Evolutionary conservation across 495 filamentous ascomycete genomes (phyloP).

Genomic region (Tuber aestivum): DNA sequence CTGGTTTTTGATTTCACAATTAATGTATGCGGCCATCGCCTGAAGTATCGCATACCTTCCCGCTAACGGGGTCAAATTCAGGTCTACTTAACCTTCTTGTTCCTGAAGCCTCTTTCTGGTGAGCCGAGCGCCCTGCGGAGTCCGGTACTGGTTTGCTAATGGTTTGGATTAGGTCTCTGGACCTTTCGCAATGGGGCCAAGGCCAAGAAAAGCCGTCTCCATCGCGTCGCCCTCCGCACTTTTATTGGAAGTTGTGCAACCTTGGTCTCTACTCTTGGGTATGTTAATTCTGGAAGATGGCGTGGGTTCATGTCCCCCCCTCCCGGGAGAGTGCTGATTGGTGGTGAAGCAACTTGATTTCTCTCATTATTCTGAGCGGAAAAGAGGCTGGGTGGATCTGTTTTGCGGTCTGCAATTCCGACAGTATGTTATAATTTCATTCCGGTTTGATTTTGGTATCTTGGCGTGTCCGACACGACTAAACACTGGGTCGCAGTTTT

Average conservation of each 20-base stretch:
- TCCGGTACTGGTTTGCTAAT: conserved; percentile 10
- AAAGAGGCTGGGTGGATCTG: conserved; percentile 42
- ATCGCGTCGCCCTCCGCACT: conserved; percentile 38
- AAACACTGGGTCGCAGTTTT: conserved; percentile 19
- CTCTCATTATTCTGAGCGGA: conserved; percentile 35
- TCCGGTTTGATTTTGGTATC: background rate
- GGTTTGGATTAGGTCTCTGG: conserved; percentile 30
- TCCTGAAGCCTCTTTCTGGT: conserved; percentile 39
- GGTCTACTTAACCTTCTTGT: conserved; percentile 41
- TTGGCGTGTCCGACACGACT: background rate
- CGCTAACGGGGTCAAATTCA: conserved; percentile 8
- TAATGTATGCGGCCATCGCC: conserved; percentile 25
- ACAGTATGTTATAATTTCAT: conserved; percentile 27
- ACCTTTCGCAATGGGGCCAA: conserved; percentile 34
- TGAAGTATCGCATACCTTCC: background rate
- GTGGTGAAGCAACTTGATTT: conserved; percentile 34
- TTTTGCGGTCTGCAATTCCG: conserved; percentile 40
- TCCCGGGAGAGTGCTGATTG: conserved; percentile 5
- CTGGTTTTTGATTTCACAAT: conserved; percentile 40
- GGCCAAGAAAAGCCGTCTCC: conserved; percentile 34
- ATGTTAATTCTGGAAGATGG: background rate
- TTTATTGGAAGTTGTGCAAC: conserved; percentile 40
- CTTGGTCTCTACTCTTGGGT: conserved; percentile 40
- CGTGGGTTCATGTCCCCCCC: background rate
- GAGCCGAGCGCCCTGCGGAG: background rate